Evolutionary conservation across 164 flowering plant species (phyloP), one percentile per base, ranked within the genome.

Genomic region (Chimonanthus praecox): DNA sequence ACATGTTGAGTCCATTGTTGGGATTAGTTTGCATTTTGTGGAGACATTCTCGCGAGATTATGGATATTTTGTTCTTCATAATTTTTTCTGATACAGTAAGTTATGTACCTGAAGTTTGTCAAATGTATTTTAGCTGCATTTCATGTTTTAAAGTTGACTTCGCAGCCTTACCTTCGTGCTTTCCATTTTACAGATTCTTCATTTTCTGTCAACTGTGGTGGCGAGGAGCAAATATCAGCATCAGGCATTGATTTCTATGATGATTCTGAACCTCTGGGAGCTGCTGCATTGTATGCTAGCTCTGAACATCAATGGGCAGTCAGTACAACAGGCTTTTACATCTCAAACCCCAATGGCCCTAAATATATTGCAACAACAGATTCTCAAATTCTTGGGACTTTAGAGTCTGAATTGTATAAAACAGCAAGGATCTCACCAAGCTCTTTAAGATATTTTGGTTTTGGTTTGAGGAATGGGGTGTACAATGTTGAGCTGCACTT

Each of bases 141-240:
- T 50, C 13, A 50, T 7, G 7, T 8, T 8, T 50, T 50, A 2
- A 50, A 50, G 9, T 50, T 50, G 58, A 50, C 11, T 8, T 8
- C 9, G 11, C 5, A 50, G 7, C 7, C 9, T 11, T 50, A 7
- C 58, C 11, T 50, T 50, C 11, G 58, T 11, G 33, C 18, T 15
- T 11, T 61, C 7, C 18, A 7, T 47, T 7, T 13, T 43, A 54
- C 65, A 77, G 80, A 69, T 33, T 64, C 71, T 69, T 82, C 86
- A 6, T 85, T 87, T 78, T 76, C 85, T 73, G 63, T 87, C 63
- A 85, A 87, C 45, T 77, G 87, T 74, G 89, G 87, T 79, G 86
- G 89, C 68, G 61, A 77, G 6, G 71, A 70, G 5, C 81, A 79
- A 71, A 71, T 18, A 47, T 82, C 85, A 49, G 74, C 85, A 64